Base-by-base conservation (phyloP, 306 rosid genomes). In the Trifolium pratense region DNA sequence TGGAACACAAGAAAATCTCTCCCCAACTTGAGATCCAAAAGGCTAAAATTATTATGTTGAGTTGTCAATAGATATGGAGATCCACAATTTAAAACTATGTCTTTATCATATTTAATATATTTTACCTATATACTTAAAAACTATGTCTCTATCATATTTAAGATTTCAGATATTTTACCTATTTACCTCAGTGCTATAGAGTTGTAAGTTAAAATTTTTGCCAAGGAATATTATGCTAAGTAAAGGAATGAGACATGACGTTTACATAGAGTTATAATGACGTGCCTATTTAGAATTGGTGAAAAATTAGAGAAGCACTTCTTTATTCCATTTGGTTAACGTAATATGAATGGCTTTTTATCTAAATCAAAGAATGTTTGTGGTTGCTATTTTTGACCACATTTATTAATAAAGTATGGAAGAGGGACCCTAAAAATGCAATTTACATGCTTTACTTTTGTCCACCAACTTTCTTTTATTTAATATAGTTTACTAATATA, bases 301-400 rank as follows among this genome's bases (percentile, higher is more conserved):
- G 16, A 13, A 13, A 15, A 23, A 23, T 56, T 56, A 21, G 34
- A 5, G 16, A 12, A 56, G 34, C 62, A 56, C 34, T 11, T 56
- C 0, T 56, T 56, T 56, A 0, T 56, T 56, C 7, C 31, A 55
- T 55, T 55, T 53, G n/a, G 15, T 55, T 21, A 1, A 55, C 61
- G n/a, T 55, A 55, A 56, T 56, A n/a, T 56, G 8, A 56, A 5
- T 23, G 34, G 1, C 9, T 11, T 56, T 23, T 23, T 23, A n/a
- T 56, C 31, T 56, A 56, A 23, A 56, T 56, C 13, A 56, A 23
- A 56, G 62, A n/a, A 56, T 12, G 34, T 16, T n/a, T 49, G 23
- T 56, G 14, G 40, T 29, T 59, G 65, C 18, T 29, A 59, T 59
- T 59, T 57, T 59, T 15, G 68, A 36, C 68, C 31, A 36, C 36